Conservation (phyloP, 441 rosid species). For the Raphanus hybrid region DNA sequence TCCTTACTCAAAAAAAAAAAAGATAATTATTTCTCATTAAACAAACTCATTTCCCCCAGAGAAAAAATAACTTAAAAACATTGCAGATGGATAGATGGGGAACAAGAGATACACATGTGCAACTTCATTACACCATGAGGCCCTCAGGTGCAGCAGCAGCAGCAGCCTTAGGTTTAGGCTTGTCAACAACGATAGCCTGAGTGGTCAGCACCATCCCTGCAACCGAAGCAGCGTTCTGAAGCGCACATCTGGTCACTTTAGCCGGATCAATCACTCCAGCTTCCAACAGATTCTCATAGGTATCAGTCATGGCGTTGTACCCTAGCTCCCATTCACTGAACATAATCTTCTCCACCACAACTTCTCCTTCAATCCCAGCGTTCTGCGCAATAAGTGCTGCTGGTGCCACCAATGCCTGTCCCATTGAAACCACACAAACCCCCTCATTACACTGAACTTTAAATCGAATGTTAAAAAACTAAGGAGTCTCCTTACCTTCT, state of each 20-base stretch:
- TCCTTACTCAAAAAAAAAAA: slow-evolving; percentile 5
- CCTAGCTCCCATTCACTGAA: slow-evolving; percentile 84
- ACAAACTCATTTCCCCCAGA: slow-evolving; percentile 25
- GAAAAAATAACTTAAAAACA: background rate
- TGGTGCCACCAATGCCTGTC: slow-evolving; percentile 61
- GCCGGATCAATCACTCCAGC: slow-evolving; percentile 96
- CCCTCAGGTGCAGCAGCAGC: slow-evolving; percentile 68
- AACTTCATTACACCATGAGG: slow-evolving; percentile 49
- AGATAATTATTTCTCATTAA: slow-evolving; percentile 27
- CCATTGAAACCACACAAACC: background rate
- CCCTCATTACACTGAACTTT: background rate
- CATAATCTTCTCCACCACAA: slow-evolving; percentile 83
- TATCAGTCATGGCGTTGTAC: slow-evolving; percentile 90
- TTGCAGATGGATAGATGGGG: slow-evolving; percentile 27
- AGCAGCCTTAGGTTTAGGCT: slow-evolving; percentile 69
- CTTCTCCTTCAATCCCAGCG: slow-evolving; percentile 96
- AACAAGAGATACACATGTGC: slow-evolving; percentile 12
- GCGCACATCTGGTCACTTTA: slow-evolving; percentile 91
- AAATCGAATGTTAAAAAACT: background rate
- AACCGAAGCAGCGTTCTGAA: slow-evolving; percentile 93
- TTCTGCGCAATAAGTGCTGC: slow-evolving; percentile 90
- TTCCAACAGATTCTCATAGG: slow-evolving; percentile 80
- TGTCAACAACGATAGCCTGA: slow-evolving; percentile 95
- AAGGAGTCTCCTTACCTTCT: slow-evolving; percentile 59
- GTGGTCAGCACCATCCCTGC: slow-evolving; percentile 97